A percentile compares a stretch with the other conserved stretches of the same genome.
phyloP scores from a whole-genome alignment of 768 basidiomycete species.

The Sporobolomyces roseus region DNA sequence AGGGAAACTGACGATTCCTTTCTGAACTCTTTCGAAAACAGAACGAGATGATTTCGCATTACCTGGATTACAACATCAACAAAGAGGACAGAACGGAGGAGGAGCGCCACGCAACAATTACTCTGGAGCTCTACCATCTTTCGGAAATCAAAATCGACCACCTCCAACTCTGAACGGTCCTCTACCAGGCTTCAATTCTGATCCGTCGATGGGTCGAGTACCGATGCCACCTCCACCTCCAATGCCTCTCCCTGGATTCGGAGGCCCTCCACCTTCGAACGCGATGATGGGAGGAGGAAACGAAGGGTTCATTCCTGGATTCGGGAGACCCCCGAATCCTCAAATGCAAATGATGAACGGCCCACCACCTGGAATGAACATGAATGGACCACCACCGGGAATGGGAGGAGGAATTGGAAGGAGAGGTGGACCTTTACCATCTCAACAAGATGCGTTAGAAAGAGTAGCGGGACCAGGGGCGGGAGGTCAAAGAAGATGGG shows the following conservation, averaged over 20 bases:
- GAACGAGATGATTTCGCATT: slow-evolving; percentile 39
- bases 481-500: slow-evolving; percentile 28
- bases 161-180: too few relatives aligned
- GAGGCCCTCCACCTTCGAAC: slow-evolving; percentile 36
- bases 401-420: slow-evolving; percentile 40
- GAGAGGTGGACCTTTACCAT: slow-evolving; percentile 51
- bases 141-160: too few relatives aligned
- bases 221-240: slow-evolving; percentile 13
- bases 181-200: too few relatives aligned
- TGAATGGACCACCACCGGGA: slow-evolving; percentile 4
- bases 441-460: slow-evolving; percentile 57
- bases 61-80: slow-evolving; percentile 39
- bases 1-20: neutral
- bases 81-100: neutral
- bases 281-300: slow-evolving; percentile 35
- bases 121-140: slow-evolving; percentile 45
- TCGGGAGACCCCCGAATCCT: slow-evolving; percentile 17
- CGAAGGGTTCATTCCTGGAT: slow-evolving; percentile 59
- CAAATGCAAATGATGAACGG: too few relatives aligned
- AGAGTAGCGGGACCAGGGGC: slow-evolving; percentile 21
- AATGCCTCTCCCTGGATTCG: slow-evolving; percentile 22
- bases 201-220: too few relatives aligned
- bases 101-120: slow-evolving; percentile 11
- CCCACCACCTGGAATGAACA: neutral
- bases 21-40: neutral